phyloP scores from a whole-genome alignment of 495 filamentous ascomycete genomes.

The Podospora pseudocomata region DNA sequence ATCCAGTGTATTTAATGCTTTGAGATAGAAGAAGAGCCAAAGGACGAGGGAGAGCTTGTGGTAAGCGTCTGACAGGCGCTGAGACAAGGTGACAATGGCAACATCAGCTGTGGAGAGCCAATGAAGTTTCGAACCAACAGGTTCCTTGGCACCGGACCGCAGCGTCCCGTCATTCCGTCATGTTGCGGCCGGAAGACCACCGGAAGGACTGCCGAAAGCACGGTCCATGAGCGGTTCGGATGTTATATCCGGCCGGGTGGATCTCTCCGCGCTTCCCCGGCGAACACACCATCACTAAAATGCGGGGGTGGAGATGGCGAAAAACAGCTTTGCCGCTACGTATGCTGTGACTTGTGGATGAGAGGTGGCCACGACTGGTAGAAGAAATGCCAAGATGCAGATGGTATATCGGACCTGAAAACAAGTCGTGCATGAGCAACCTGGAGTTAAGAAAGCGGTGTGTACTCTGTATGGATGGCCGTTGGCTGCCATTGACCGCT shows the following conservation, averaged over 20 bases:
- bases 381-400: not conserved
- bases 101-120: too few relatives aligned
- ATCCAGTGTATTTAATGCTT: too few relatives aligned
- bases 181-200: slow-evolving; percentile 4
- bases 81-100: too few relatives aligned
- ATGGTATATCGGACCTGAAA: not conserved
- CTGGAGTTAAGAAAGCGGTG: not conserved
- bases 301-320: slow-evolving; percentile 9
- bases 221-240: not conserved
- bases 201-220: not conserved
- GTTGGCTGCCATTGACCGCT: not conserved
- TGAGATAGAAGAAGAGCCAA: too few relatives aligned
- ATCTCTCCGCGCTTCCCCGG: not conserved
- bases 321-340: not conserved
- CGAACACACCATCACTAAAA: not conserved
- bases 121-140: not conserved
- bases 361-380: not conserved
- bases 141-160: not conserved
- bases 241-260: not conserved
- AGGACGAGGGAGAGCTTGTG: too few relatives aligned
- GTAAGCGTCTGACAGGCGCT: too few relatives aligned
- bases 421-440: not conserved
- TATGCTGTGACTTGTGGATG: not conserved
- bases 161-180: not conserved
- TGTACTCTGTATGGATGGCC: not conserved